Evolutionary conservation across 768 basidiomycete genomes (phyloP).

Genomic region (Suillus tomentosus): DNA sequence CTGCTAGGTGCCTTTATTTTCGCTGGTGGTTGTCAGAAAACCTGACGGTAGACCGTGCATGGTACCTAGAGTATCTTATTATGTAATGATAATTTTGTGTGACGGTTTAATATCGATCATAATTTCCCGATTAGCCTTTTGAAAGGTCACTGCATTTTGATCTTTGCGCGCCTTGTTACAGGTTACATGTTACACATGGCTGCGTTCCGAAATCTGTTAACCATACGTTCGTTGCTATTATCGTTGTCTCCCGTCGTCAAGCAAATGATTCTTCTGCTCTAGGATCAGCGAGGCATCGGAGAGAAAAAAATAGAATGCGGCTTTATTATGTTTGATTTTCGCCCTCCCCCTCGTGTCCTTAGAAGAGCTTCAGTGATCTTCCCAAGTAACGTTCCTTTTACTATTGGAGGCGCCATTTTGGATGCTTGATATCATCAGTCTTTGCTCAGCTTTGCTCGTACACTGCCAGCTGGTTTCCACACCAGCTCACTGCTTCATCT

Average conservation of each 20-base stretch:
- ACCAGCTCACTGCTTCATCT: conserved; percentile 8
- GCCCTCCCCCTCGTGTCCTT: not conserved
- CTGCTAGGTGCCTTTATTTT: too few species aligned
- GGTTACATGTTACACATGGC: conserved; percentile 1
- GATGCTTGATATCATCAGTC: conserved; percentile 12
- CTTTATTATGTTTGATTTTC: conserved; percentile 6
- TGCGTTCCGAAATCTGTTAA: not conserved
- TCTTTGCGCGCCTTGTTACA: conserved; percentile 4
- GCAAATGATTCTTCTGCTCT: conserved; percentile 9
- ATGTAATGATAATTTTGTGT: too few species aligned
- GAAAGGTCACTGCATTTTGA: not conserved
- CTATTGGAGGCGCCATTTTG: conserved; percentile 1
- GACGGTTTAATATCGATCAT: conserved; percentile 2
- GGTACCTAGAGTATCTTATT: too few species aligned
- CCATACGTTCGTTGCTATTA: conserved; percentile 7
- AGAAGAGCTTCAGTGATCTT: conserved; percentile 6
- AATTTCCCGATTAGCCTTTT: conserved; percentile 4
- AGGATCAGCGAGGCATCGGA: not conserved
- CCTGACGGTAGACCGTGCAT: too few species aligned
- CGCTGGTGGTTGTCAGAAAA: too few species aligned
- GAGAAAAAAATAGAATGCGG: not conserved
- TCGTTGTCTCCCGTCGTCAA: conserved; percentile 14
- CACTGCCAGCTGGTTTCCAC: conserved; percentile 17
- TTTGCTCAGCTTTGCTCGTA: conserved; percentile 14
- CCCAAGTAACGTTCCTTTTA: not conserved